These are phyloP conservation scores for Mallotus japonicus DNA, from an alignment of 441 rosid species.

Conservation along the genomic window DNA sequence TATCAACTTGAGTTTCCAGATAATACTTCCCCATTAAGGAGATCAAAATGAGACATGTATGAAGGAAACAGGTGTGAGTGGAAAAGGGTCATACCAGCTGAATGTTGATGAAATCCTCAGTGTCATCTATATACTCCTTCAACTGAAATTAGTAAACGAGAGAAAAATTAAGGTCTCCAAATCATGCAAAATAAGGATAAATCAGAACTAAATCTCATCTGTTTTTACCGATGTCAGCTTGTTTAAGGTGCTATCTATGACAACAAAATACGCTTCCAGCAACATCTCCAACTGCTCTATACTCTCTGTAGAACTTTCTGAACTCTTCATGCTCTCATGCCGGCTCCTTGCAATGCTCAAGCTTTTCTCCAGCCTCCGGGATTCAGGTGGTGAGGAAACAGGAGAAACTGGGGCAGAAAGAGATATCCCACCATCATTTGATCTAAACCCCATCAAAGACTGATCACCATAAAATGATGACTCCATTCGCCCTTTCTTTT, in stretches of 20 bases:
- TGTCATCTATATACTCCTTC: constrained; percentile 97
- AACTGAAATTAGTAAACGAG: constrained; percentile 46
- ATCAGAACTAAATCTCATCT: constrained; percentile 7
- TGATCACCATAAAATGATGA: constrained; percentile 76
- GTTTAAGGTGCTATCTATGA: constrained; percentile 90
- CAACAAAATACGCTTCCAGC: constrained; percentile 98
- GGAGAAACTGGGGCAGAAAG: constrained; percentile 96
- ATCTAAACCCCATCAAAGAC: constrained; percentile 63
- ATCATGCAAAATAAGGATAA: not conserved
- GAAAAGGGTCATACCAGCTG: constrained; percentile 57
- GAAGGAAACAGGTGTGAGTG: not conserved
- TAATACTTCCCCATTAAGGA: not conserved
- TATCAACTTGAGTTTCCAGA: no score
- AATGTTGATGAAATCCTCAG: constrained; percentile 97
- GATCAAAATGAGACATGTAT: not conserved
- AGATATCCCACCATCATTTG: constrained; percentile 66
- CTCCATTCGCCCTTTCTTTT: constrained; percentile 88
- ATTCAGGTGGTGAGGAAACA: constrained; percentile 78
- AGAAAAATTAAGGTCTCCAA: constrained; percentile 9
- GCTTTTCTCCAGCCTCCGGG: constrained; percentile 79
- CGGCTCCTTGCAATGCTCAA: constrained; percentile 87
- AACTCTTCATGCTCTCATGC: constrained; percentile 86
- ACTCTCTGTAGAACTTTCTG: constrained; percentile 64
- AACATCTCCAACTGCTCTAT: constrained; percentile 98
- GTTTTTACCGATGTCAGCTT: constrained; percentile 86